Evolutionary conservation across 495 filamentous ascomycete species (phyloP), one percentile per base, ranked within the genome.

Genomic region (Letharia lupina): DNA sequence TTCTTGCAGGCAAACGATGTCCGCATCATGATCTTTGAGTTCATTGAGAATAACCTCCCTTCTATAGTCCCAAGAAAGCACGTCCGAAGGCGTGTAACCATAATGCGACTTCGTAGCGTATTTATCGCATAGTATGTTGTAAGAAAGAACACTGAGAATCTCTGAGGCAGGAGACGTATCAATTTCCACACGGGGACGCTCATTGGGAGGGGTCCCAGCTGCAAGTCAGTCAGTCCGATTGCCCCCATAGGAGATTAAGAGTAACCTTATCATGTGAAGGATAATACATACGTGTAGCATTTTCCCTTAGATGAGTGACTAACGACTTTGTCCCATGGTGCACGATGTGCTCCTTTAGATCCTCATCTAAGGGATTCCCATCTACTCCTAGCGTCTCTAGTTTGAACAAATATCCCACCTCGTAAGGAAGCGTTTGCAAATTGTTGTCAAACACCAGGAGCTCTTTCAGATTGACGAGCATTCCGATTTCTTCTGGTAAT

Each of bases 61-160:
- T 60, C 94, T 87, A 73, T 89, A 91, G 23, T 92, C 87, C 94
- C 94, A 98, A 6, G 83, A 81, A 10, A 98, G 79, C 28, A 88
- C 88, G 33, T 81, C 84, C 18, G 85, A 83, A 10, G 94, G 89
- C 2, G 90, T 90, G 72, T 98, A 98, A 35, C 94, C 95, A 71
- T 96, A 98, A 70, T 89, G 84, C 9, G 81, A 79, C 61, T 81
- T 81, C 1, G 93, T 97, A 16, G 92, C 91, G 67, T 90, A 92
- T 73, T 90, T 89, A 74, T 97, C 92, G 75, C 93, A 97, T 6
- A 98, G 83, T 40, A 89, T 96, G 75, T 98, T 98, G 84, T 91
- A 97, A 39, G 91, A 94, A 59, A 96, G 76, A 16, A 94, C 86
- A 56, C 89, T 88, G 69, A 97, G 83, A 54, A 81, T 86, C 62